phyloP scores from a whole-genome alignment of 257 asterid species.

The Voacanga thouarsii region DNA sequence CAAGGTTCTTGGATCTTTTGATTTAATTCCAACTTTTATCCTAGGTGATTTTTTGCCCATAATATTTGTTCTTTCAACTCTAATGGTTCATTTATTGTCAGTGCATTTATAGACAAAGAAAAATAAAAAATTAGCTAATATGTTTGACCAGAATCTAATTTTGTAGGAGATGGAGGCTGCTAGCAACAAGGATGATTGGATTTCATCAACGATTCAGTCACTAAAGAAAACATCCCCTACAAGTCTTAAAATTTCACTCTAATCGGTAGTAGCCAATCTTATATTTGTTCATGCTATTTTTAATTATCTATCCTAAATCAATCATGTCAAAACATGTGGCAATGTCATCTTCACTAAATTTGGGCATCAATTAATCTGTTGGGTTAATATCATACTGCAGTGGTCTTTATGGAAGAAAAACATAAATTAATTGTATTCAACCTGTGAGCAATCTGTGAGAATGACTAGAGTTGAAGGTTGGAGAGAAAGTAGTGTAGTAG shows the following conservation, averaged over 20 bases:
- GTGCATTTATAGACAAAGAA: not conserved
- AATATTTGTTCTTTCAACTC: not conserved
- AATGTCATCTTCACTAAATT: not conserved
- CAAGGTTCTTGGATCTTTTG: not conserved
- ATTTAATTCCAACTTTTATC: not conserved
- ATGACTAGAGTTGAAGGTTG: not conserved
- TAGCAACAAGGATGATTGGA: slow-evolving; percentile 57
- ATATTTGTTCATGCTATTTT: not conserved
- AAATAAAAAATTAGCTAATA: not conserved
- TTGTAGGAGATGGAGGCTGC: slow-evolving; percentile 57
- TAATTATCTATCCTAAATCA: not conserved
- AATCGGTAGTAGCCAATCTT: slow-evolving; percentile 51
- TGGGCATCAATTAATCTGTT: too few species aligned
- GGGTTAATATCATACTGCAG: not conserved
- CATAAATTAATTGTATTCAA: too few species aligned
- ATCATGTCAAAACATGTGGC: not conserved
- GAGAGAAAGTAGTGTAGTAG: not conserved
- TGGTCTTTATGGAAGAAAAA: too few species aligned
- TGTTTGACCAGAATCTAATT: slow-evolving; percentile 5
- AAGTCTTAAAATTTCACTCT: slow-evolving; percentile 81
- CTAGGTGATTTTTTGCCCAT: not conserved
- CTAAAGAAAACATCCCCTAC: slow-evolving; percentile 81
- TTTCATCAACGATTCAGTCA: slow-evolving; percentile 59
- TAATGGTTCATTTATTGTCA: slow-evolving; percentile 5
- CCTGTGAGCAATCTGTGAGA: too few species aligned